Conservation (phyloP, 2,329 filamentous ascomycete species). For the Exophiala sideris region DNA sequence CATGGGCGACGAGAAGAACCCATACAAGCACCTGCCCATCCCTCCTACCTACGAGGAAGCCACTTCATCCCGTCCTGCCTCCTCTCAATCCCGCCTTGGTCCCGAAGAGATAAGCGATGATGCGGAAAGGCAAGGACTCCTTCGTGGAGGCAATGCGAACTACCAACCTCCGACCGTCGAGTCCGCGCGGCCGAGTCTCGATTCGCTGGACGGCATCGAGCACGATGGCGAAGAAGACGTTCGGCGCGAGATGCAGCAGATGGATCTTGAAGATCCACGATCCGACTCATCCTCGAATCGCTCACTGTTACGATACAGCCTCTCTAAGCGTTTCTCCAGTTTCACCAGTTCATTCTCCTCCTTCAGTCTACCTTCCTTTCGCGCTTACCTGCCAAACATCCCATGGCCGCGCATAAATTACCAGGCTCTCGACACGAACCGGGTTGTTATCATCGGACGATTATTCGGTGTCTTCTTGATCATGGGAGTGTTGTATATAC, state of each 20-base stretch:
- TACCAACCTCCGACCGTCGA: constrained; percentile 83
- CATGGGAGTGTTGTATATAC: constrained; percentile 71
- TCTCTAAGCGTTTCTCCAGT: constrained; percentile 56
- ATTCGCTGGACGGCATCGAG: constrained; percentile 54
- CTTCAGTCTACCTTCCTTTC: constrained; percentile 50
- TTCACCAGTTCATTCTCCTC: constrained; percentile 57
- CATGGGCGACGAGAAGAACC: constrained; percentile 50
- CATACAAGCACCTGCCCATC: constrained; percentile 66
- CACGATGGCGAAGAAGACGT: constrained; percentile 61
- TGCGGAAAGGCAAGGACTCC: constrained; percentile 72
- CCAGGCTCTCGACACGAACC: constrained; percentile 46
- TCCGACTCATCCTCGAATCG: constrained; percentile 31
- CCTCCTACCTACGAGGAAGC: constrained; percentile 77
- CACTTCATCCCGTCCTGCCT: constrained; percentile 56
- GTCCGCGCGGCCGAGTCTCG: constrained; percentile 65
- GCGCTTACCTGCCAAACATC: constrained; percentile 43
- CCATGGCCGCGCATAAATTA: constrained; percentile 36
- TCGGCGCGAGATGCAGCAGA: constrained; percentile 80
- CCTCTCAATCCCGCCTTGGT: constrained; percentile 48
- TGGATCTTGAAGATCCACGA: constrained; percentile 73
- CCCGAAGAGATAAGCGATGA: constrained; percentile 64
- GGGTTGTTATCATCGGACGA: constrained; percentile 68
- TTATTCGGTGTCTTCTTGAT: constrained; percentile 73
- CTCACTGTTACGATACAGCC: constrained; percentile 45
- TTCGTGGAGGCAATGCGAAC: constrained; percentile 52